Evolutionary conservation across 2,329 filamentous ascomycete genomes (phyloP).

Genomic region (Neofusicoccum sp.): DNA sequence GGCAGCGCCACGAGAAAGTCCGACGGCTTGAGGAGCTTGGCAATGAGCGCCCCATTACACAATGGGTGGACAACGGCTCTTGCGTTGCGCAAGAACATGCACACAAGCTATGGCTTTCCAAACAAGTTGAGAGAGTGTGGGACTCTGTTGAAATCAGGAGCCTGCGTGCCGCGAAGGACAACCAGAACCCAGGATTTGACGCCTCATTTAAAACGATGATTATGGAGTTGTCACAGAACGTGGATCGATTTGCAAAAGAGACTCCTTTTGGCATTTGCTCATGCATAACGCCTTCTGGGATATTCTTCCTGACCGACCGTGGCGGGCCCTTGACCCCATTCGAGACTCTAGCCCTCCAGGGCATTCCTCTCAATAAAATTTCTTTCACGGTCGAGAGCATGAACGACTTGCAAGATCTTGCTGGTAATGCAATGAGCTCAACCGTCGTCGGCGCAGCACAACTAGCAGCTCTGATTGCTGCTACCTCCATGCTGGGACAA

Average conservation of each 20-base stretch:
- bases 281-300: constrained; percentile 67
- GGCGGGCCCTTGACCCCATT: constrained; percentile 61
- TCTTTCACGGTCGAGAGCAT: constrained; percentile 61
- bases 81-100: constrained; percentile 56
- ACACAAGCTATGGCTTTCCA: constrained; percentile 50
- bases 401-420: constrained; percentile 63
- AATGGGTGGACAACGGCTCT: constrained; percentile 57
- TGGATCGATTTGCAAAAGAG: constrained; percentile 58
- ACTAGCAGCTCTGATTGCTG: constrained; percentile 55
- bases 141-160: constrained; percentile 66
- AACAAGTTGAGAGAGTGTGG: constrained; percentile 58
- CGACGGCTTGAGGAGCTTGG: constrained; percentile 54
- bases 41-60: constrained; percentile 56
- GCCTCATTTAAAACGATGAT: constrained; percentile 54
- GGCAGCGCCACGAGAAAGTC: constrained; percentile 58
- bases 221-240: constrained; percentile 70
- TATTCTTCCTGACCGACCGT: constrained; percentile 60
- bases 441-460: constrained; percentile 67
- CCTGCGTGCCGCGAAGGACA: constrained; percentile 46
- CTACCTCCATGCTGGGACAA: not conserved
- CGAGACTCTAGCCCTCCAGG: constrained; percentile 66
- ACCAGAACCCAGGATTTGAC: constrained; percentile 50
- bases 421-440: constrained; percentile 77
- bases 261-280: constrained; percentile 57
- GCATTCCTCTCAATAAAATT: constrained; percentile 62